A percentile compares a stretch with the other conserved stretches of the same genome.
Evolutionary conservation across 1,284 basidiomycete species (phyloP).

Genomic region (Paramarasmius palmivorus): DNA sequence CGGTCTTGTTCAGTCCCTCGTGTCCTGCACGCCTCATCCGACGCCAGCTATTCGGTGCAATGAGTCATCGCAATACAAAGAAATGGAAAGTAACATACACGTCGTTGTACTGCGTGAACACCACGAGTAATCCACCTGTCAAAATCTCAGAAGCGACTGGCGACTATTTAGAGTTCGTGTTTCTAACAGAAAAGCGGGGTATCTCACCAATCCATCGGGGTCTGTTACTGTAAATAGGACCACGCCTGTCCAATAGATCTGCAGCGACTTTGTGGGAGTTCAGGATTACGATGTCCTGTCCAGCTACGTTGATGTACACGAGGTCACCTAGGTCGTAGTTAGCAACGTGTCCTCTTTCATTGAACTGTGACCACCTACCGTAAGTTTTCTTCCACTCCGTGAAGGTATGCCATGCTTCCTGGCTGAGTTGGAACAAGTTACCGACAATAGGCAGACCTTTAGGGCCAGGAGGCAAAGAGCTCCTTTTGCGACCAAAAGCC

Average conservation of each 20-base stretch:
- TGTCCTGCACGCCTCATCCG: constrained; percentile 1
- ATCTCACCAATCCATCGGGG: constrained; percentile 10
- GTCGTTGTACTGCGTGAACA: background rate
- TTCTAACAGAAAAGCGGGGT: no score
- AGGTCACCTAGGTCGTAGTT: constrained; percentile 1
- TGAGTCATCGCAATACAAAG: background rate
- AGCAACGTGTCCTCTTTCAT: background rate
- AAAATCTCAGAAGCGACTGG: constrained; percentile 2
- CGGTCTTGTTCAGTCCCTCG: background rate
- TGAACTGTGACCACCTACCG: constrained; percentile 3
- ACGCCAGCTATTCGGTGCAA: background rate
- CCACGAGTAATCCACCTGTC: background rate
- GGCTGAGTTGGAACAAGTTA: constrained; percentile 6
- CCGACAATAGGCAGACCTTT: constrained; percentile 2
- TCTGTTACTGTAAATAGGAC: constrained; percentile 2
- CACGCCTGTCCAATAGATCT: constrained; percentile 2
- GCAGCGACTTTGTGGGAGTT: constrained; percentile 3
- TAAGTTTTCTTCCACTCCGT: constrained; percentile 4
- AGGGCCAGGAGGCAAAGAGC: constrained; percentile 6
- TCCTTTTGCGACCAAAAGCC: background rate
- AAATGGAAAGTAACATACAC: background rate
- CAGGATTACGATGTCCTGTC: constrained; percentile 6
- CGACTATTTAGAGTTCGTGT: background rate
- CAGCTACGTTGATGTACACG: constrained; percentile 4
- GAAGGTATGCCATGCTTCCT: constrained; percentile 8